A percentile compares a stretch with the other conserved stretches of the same genome.
These are phyloP conservation scores for Plenodomus tracheiphilus DNA, from an alignment of 2,329 filamentous ascomycete species.

Conservation along the genomic window DNA sequence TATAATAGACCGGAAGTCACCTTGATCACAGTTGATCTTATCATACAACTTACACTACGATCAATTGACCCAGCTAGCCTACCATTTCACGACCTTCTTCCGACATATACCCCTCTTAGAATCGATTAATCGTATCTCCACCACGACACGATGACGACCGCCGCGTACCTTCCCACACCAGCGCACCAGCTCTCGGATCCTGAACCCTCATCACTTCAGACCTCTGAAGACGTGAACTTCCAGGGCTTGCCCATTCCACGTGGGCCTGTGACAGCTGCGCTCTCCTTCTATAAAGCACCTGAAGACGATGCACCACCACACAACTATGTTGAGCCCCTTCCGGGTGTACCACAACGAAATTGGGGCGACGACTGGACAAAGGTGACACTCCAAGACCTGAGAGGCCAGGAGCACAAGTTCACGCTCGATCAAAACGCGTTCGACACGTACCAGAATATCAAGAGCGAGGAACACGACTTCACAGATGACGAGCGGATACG, in stretches of 20 bases:
- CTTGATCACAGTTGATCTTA: conserved; percentile 9
- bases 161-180: conserved; percentile 46
- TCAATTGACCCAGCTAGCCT: conserved; percentile 9
- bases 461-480: conserved; percentile 63
- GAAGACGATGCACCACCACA: conserved; percentile 33
- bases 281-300: conserved; percentile 36
- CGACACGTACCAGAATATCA: conserved; percentile 62
- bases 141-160: conserved; percentile 47
- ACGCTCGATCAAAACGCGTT: conserved; percentile 76
- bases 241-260: conserved; percentile 36
- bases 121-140: background rate
- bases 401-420: conserved; percentile 68
- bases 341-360: conserved; percentile 68
- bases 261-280: conserved; percentile 27
- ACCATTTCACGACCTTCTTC: background rate
- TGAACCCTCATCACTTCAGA: conserved; percentile 23
- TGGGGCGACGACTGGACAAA: conserved; percentile 54
- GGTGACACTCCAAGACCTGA: conserved; percentile 71
- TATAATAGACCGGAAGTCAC: conserved; percentile 20
- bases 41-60: conserved; percentile 11
- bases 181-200: conserved; percentile 46
- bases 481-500: conserved; percentile 70
- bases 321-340: conserved; percentile 64
- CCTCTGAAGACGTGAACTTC: conserved; percentile 37
- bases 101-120: background rate